Percentiles rank a stretch among this genome's conserved stretches.
These are phyloP conservation scores for Suillus bovinus DNA, from an alignment of 768 basidiomycete species.

Conservation along the genomic window DNA sequence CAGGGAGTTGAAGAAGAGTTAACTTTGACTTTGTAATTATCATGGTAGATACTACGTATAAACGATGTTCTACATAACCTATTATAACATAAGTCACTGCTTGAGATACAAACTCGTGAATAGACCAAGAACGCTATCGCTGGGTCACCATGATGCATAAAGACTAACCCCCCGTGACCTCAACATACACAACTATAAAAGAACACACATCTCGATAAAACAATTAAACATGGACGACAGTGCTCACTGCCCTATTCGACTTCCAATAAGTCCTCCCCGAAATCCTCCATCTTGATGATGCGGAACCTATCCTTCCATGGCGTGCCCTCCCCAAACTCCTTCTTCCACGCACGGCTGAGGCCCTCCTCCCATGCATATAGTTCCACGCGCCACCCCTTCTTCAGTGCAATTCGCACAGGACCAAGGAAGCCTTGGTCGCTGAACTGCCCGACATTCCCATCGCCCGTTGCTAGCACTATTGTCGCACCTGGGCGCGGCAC, in stretches of 20 bases:
- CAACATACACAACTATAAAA: constrained; percentile 5
- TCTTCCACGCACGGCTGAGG: constrained; percentile 74
- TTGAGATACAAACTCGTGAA: neutral
- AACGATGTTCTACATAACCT: neutral
- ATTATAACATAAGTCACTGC: neutral
- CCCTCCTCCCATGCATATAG: constrained; percentile 90
- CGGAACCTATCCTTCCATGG: constrained; percentile 44
- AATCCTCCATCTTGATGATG: constrained; percentile 67
- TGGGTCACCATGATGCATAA: neutral
- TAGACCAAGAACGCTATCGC: neutral
- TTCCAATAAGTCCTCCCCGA: constrained; percentile 59
- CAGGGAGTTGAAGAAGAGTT: neutral
- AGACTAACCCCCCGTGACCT: neutral
- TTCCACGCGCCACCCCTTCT: constrained; percentile 93
- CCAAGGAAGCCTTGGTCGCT: constrained; percentile 93
- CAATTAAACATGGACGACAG: neutral
- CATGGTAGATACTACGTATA: neutral
- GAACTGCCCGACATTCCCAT: constrained; percentile 91
- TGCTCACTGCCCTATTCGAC: constrained; percentile 27
- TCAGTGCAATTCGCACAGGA: constrained; percentile 81
- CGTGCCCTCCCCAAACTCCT: constrained; percentile 63
- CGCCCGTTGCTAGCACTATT: constrained; percentile 91
- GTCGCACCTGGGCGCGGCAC: constrained; percentile 65
- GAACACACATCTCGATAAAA: neutral
- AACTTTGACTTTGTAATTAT: neutral